Conservation (phyloP, 2,329 filamentous ascomycete species). For the Aspergillus sp. region DNA sequence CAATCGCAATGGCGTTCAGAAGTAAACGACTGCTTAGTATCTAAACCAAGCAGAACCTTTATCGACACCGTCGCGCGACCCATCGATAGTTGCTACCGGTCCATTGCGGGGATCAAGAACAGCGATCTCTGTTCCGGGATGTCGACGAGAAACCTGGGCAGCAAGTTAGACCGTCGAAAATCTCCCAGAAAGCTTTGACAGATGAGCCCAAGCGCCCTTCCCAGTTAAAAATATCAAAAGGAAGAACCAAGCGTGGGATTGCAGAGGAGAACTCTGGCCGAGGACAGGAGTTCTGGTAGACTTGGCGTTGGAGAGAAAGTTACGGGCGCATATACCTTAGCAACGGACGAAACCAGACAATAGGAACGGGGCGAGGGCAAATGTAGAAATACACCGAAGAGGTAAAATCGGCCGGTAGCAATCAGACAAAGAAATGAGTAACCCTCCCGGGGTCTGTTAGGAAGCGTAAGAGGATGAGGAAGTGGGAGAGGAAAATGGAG, state of each 20-base stretch:
- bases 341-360: slow-evolving; percentile 12
- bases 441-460: slow-evolving; percentile 8
- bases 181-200: not conserved
- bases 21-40: slow-evolving; percentile 28
- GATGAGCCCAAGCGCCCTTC: slow-evolving; percentile 1
- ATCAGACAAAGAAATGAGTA: slow-evolving; percentile 13
- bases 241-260: slow-evolving; percentile 1
- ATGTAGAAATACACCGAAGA: not conserved
- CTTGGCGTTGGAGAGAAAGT: slow-evolving; percentile 24
- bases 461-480: slow-evolving; percentile 10
- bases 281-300: slow-evolving; percentile 17
- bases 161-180: not conserved
- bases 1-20: slow-evolving; percentile 34
- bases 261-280: slow-evolving; percentile 21
- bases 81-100: slow-evolving; percentile 37
- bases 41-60: slow-evolving; percentile 33
- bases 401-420: slow-evolving; percentile 11
- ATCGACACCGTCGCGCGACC: slow-evolving; percentile 42
- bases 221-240: slow-evolving; percentile 1
- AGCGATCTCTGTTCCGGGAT: slow-evolving; percentile 20
- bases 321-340: slow-evolving; percentile 19
- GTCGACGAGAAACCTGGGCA: slow-evolving; percentile 1
- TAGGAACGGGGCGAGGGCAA: slow-evolving; percentile 13
- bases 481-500: slow-evolving; percentile 12
- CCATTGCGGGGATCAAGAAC: slow-evolving; percentile 39